Conservation (phyloP, 495 filamentous ascomycete species). For the Penicillium lagena region DNA sequence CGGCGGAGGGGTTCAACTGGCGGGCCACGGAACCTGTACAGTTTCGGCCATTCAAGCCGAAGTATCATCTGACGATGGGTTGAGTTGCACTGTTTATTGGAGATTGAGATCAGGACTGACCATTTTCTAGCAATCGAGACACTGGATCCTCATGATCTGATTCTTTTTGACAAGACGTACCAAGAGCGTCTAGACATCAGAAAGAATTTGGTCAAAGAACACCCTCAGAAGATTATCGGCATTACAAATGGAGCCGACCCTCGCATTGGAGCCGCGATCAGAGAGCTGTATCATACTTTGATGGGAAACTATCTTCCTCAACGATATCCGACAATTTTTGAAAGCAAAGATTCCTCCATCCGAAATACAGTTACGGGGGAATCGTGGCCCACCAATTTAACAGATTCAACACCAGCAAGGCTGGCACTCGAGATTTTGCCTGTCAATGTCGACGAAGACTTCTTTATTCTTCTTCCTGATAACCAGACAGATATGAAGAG, state of each 20-base stretch:
- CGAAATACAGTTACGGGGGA: conserved; percentile 27
- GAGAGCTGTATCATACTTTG: conserved; percentile 56
- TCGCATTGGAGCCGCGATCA: conserved; percentile 38
- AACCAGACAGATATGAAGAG: conserved; percentile 26
- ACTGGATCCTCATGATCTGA: conserved; percentile 52
- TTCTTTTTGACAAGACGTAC: conserved; percentile 64
- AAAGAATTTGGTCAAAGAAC: conserved; percentile 37
- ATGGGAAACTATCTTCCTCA: conserved; percentile 55
- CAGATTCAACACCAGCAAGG: conserved; percentile 10
- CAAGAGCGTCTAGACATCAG: conserved; percentile 48
- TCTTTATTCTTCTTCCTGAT: conserved; percentile 56
- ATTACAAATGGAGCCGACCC: conserved; percentile 17
- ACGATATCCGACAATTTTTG: conserved; percentile 61
- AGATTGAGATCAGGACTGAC: not conserved
- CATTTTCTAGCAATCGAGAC: conserved; percentile 24
- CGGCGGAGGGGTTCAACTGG: conserved; percentile 49
- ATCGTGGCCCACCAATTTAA: conserved; percentile 30
- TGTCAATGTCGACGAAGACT: conserved; percentile 40
- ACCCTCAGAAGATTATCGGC: conserved; percentile 33
- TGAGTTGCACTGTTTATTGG: not conserved
- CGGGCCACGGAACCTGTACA: conserved; percentile 49
- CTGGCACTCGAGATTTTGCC: conserved; percentile 12
- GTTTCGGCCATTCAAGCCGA: conserved; percentile 54
- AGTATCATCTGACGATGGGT: conserved; percentile 74
- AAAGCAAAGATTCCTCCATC: conserved; percentile 7